These are phyloP conservation scores for Cercospora brassicicola DNA, from an alignment of 2,329 filamentous ascomycete species.

Conservation along the genomic window DNA sequence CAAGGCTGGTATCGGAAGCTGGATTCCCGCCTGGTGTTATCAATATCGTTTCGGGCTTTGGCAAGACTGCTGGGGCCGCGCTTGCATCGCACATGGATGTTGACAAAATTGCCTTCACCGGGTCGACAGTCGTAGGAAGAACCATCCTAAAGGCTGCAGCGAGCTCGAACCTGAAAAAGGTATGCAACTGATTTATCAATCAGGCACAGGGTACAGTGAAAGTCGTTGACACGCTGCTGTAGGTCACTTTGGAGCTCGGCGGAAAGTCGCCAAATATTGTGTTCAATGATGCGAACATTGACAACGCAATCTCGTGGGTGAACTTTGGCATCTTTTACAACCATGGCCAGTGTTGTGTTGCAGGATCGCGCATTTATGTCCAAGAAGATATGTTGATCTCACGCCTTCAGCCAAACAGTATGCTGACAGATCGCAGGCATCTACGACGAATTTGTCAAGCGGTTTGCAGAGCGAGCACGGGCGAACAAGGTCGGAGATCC, in stretches of 20 bases:
- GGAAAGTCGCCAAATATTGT: constrained; percentile 81
- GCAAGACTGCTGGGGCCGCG: constrained; percentile 74
- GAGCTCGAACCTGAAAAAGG: constrained; percentile 74
- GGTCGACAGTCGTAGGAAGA: constrained; percentile 71
- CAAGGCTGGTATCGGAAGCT: constrained; percentile 68
- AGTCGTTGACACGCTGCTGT: not conserved
- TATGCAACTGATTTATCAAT: not conserved
- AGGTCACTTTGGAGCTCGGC: constrained; percentile 72
- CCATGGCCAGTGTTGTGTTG: constrained; percentile 66
- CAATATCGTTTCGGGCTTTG: constrained; percentile 73
- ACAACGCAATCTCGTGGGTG: constrained; percentile 75
- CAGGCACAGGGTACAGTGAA: too few species aligned
- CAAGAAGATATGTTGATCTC: constrained; percentile 61
- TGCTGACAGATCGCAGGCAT: constrained; percentile 39
- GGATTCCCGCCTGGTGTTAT: constrained; percentile 73
- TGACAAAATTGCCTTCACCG: constrained; percentile 82
- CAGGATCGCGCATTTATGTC: constrained; percentile 80
- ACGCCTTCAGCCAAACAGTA: not conserved
- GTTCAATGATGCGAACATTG: constrained; percentile 75
- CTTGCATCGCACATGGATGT: constrained; percentile 75
- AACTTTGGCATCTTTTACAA: constrained; percentile 63
- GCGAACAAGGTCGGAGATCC: constrained; percentile 81
- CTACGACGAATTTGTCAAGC: constrained; percentile 81
- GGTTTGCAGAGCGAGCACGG: constrained; percentile 74
- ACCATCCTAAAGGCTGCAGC: constrained; percentile 79